Conservation (phyloP, 805 yeast species). For the Cyberlindnera suaveolens region DNA sequence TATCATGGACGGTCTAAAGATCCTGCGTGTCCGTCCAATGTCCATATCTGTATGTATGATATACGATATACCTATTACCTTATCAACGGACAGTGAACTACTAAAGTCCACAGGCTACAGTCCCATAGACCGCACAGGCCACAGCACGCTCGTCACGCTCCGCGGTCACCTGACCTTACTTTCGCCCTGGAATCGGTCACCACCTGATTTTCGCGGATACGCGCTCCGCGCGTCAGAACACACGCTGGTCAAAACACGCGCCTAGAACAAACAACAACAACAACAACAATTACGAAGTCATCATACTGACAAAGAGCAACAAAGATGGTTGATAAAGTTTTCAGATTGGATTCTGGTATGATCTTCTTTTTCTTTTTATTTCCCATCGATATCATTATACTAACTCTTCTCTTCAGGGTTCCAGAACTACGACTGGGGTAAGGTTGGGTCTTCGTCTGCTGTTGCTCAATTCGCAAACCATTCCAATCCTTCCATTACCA, state of each 20-base stretch:
- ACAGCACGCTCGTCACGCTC: too few relatives aligned
- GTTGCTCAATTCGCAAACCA: slow-evolving; percentile 83
- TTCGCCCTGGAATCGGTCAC: too few relatives aligned
- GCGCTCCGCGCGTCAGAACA: too few relatives aligned
- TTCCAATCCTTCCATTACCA: slow-evolving; percentile 52
- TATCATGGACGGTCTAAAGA: too few relatives aligned
- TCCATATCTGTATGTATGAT: too few relatives aligned
- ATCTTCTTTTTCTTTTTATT: not conserved
- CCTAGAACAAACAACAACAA: not conserved
- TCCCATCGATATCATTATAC: not conserved
- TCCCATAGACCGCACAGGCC: too few relatives aligned
- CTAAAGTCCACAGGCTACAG: too few relatives aligned
- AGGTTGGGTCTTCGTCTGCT: slow-evolving; percentile 75
- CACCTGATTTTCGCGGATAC: too few relatives aligned
- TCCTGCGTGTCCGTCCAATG: too few relatives aligned
- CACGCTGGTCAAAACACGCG: not conserved
- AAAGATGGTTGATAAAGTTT: slow-evolving; percentile 29
- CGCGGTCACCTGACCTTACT: too few relatives aligned
- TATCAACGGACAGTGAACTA: too few relatives aligned
- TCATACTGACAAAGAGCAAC: not conserved
- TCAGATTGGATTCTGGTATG: slow-evolving; percentile 36
- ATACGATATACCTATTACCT: too few relatives aligned
- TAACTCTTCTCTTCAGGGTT: slow-evolving; percentile 33
- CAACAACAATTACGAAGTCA: slow-evolving; percentile 23
- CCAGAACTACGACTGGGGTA: slow-evolving; percentile 87